These are phyloP conservation scores for Crithidia brevicula DNA, from an alignment of 208 protist species.

Conservation along the genomic window DNA sequence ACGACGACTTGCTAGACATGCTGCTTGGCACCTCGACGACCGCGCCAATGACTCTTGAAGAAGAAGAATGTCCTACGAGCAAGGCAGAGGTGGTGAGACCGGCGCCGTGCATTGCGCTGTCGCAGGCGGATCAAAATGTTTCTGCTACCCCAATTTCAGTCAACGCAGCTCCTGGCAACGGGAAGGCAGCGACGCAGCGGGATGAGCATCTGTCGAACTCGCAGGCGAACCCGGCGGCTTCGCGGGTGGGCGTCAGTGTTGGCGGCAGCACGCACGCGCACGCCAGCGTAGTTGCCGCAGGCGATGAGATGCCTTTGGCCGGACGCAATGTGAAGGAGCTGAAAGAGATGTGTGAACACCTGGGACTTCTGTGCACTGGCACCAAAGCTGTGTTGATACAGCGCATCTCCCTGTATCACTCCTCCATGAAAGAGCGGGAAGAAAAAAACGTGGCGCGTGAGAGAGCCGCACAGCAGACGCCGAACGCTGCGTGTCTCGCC, in stretches of 20 bases:
- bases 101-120: no score
- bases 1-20: slow-evolving; percentile 35
- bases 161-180: no score
- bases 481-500: no score
- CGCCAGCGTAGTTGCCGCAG: background rate
- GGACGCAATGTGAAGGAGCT: slow-evolving; percentile 29
- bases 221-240: no score
- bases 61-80: background rate
- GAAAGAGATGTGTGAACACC: slow-evolving; percentile 32
- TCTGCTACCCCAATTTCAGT: no score
- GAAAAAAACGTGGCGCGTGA: no score
- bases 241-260: no score
- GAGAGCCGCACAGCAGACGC: no score
- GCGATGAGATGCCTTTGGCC: background rate
- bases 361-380: slow-evolving; percentile 47
- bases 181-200: no score
- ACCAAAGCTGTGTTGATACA: slow-evolving; percentile 42
- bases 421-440: background rate
- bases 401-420: slow-evolving; percentile 32
- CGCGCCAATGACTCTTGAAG: background rate
- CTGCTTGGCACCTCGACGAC: slow-evolving; percentile 18
- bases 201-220: no score
- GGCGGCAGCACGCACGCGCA: background rate
- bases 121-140: no score
- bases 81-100: no score